Percentiles rank a stretch among this genome's conserved stretches.
Conservation (phyloP, 805 yeast genomes). For the Starmerella khaoyaiensis region DNA sequence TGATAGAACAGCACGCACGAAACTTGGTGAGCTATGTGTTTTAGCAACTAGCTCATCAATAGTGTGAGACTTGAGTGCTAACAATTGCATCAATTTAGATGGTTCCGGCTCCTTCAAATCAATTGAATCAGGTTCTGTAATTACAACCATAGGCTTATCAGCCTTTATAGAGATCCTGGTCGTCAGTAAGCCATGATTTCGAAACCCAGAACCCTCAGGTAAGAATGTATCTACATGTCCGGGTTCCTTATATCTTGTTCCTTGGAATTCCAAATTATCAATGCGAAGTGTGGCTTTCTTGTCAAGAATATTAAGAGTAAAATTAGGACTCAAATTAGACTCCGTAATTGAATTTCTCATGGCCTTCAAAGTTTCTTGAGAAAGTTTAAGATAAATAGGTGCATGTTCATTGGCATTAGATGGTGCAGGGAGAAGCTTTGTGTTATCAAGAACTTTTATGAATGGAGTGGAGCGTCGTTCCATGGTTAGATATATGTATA, state of each 20-base stretch:
- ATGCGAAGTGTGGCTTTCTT: conserved; percentile 12
- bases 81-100: conserved; percentile 9
- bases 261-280: conserved; percentile 14
- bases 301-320: conserved; percentile 9
- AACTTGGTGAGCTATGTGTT: conserved; percentile 8
- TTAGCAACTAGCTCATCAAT: conserved; percentile 4
- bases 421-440: not conserved
- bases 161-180: conserved; percentile 15
- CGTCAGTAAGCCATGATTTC: conserved; percentile 14
- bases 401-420: conserved; percentile 11
- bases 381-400: conserved; percentile 21
- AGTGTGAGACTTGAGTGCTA: conserved; percentile 6
- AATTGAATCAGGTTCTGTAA: not conserved
- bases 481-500: too few species aligned
- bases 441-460: not conserved
- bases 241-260: conserved; percentile 18
- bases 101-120: conserved; percentile 10
- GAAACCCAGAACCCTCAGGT: conserved; percentile 9
- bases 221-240: conserved; percentile 18
- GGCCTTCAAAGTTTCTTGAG: conserved; percentile 10
- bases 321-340: not conserved
- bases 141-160: conserved; percentile 6
- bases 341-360: conserved; percentile 1
- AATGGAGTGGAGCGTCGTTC: too few species aligned
- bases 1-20: conserved; percentile 5